Conservation (phyloP, 768 basidiomycete genomes). For the Boletus sp. region DNA sequence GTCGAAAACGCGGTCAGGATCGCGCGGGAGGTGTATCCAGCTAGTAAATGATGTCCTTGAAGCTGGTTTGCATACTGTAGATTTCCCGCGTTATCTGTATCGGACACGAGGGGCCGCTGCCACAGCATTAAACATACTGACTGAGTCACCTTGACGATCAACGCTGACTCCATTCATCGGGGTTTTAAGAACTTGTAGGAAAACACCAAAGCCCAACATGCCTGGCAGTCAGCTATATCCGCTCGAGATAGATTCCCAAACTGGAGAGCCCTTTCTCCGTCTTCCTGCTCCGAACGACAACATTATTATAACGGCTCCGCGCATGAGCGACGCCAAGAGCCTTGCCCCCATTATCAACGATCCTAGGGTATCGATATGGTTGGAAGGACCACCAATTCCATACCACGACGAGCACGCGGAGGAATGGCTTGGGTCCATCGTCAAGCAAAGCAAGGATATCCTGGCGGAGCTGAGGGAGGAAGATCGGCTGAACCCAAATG, state of each 20-base stretch:
- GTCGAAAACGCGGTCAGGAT: conserved; percentile 63
- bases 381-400: conserved; percentile 51
- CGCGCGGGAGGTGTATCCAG: conserved; percentile 44
- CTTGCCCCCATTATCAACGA: conserved; percentile 48
- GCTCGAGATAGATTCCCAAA: conserved; percentile 39
- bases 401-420: conserved; percentile 44
- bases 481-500: conserved; percentile 13
- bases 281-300: conserved; percentile 47
- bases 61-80: background rate
- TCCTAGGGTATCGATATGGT: conserved; percentile 39
- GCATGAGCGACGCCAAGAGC: conserved; percentile 39
- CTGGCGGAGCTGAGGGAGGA: conserved; percentile 21
- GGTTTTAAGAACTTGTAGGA: background rate
- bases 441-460: conserved; percentile 18
- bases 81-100: background rate
- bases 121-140: background rate
- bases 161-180: background rate
- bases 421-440: conserved; percentile 32
- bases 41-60: conserved; percentile 14
- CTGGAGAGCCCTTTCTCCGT: conserved; percentile 54
- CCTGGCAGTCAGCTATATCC: conserved; percentile 31
- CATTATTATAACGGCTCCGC: conserved; percentile 60
- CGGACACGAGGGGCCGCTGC: background rate
- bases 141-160: background rate
- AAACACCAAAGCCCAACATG: conserved; percentile 12